phyloP scores from a whole-genome alignment of 164 flowering plant species.

The Tetrastigma voinierianum region DNA sequence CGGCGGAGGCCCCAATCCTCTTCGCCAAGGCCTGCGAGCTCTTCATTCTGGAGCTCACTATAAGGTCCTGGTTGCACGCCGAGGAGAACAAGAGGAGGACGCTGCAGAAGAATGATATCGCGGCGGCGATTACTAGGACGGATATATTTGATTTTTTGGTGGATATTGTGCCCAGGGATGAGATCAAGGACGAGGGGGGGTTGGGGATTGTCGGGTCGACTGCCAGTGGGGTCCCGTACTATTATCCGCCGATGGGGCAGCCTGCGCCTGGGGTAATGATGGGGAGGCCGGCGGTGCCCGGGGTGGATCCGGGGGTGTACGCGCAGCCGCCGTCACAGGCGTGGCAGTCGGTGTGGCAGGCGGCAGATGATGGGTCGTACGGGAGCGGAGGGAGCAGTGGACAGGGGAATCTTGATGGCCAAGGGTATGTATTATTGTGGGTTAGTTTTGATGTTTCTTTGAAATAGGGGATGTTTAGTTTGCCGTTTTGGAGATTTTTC shows the following conservation, averaged over 20 bases:
- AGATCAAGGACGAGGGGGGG: conserved; percentile 58
- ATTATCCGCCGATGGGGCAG: conserved; percentile 51
- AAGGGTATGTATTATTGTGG: conserved; percentile 24
- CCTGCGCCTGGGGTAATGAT: conserved; percentile 48
- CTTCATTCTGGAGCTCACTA: conserved; percentile 87
- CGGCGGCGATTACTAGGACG: conserved; percentile 85
- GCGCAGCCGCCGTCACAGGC: conserved; percentile 54
- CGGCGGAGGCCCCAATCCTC: conserved; percentile 87
- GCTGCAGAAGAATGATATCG: conserved; percentile 94
- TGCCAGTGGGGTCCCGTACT: conserved; percentile 45
- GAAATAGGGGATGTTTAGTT: no score
- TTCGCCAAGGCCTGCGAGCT: conserved; percentile 96
- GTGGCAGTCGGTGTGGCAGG: conserved; percentile 65
- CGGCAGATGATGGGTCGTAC: conserved; percentile 42
- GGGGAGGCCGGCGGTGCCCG: conserved; percentile 63
- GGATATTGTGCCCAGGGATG: conserved; percentile 90
- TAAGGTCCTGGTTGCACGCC: conserved; percentile 92
- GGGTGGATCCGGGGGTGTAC: conserved; percentile 45
- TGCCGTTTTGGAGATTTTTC: no score
- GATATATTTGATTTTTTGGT: conserved; percentile 88
- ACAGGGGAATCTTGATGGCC: conserved; percentile 44
- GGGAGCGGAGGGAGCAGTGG: conserved; percentile 36
- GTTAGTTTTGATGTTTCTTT: no score
- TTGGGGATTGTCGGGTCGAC: conserved; percentile 32
- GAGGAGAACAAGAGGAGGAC: conserved; percentile 96